phyloP scores from a whole-genome alignment of 129 eudicot species.

The Saussurea involucrata region DNA sequence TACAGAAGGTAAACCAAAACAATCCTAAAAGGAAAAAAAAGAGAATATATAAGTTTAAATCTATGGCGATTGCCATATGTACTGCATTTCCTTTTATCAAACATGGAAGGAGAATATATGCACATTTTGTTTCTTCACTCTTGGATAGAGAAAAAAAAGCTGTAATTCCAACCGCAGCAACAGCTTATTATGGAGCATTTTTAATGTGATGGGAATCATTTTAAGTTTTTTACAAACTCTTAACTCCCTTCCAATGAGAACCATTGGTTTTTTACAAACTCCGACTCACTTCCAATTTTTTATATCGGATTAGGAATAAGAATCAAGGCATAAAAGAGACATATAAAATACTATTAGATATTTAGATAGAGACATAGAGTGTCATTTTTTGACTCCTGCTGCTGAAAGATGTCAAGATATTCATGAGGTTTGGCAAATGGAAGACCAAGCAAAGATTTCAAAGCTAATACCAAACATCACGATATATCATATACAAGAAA shows the following conservation, averaged over 20 bases:
- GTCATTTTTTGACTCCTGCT: background rate
- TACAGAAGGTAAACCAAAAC: background rate
- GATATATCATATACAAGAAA: background rate
- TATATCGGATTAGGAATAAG: background rate
- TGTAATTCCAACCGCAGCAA: background rate
- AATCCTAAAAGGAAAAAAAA: background rate
- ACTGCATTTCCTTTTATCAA: constrained; percentile 1
- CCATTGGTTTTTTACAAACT: background rate
- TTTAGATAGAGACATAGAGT: too few relatives aligned
- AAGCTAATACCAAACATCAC: background rate
- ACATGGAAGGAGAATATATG: background rate
- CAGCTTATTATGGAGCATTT: background rate
- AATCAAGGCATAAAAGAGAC: background rate
- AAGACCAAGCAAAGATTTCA: background rate
- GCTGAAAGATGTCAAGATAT: background rate
- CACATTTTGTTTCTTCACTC: background rate
- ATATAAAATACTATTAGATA: too few relatives aligned
- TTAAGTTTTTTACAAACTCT: background rate
- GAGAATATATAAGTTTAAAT: background rate
- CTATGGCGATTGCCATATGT: background rate
- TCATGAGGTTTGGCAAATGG: background rate
- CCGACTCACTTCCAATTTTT: background rate
- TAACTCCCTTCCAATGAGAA: background rate
- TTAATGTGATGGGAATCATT: background rate
- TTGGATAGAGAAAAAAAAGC: background rate